Evolutionary conservation across 257 asterid species (phyloP), one percentile per base, ranked within the genome.

Genomic region (Salvia splendens): DNA sequence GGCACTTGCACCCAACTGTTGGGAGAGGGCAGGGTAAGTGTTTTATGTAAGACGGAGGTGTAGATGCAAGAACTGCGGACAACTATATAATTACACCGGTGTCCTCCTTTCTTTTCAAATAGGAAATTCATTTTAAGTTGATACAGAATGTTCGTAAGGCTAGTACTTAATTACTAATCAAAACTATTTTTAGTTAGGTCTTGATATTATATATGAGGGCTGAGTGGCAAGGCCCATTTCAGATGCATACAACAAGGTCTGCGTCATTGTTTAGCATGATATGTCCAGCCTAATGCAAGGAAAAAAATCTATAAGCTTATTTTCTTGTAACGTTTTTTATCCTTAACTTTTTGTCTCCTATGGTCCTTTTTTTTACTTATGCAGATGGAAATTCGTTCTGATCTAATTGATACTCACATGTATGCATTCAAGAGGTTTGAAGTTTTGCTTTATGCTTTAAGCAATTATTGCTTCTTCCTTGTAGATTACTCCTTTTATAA

Each of bases 321-420:
- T 52, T 52, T 52, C 67, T 60, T 41, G 58, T 15, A 63, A 40
- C 55, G 8, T 46, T 24, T 30, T 66, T 5, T 52, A 6, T 42
- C 56, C 55, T 47, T 61, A 24, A 42, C 53, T 53, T 20, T 20
- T 45, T 33, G 62, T 72, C 47, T 33, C 67, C 52, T 76, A 58
- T 51, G 16, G 49, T 65, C 65, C 61, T 46, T 16, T 24, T 33
- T 33, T 33, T 33, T 65, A 62, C 69, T 60, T 69, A 10, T 70
- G 77, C 86, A 94, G 99, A 86, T 94, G 96, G 96, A 94, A 79
- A 84, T 88, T 72, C 89, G 89, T 67, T 71, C 96, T 47, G 99
- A 94, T 85, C 88, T 94, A 57, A 88, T 94, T 97, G 99, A 94
- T 76, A 91, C 96, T 80, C 99, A 94, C 82, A 77, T 91, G 92